phyloP scores from a whole-genome alignment of 352 stramenopile genomes.

The Phytopythium kandeliae region DNA sequence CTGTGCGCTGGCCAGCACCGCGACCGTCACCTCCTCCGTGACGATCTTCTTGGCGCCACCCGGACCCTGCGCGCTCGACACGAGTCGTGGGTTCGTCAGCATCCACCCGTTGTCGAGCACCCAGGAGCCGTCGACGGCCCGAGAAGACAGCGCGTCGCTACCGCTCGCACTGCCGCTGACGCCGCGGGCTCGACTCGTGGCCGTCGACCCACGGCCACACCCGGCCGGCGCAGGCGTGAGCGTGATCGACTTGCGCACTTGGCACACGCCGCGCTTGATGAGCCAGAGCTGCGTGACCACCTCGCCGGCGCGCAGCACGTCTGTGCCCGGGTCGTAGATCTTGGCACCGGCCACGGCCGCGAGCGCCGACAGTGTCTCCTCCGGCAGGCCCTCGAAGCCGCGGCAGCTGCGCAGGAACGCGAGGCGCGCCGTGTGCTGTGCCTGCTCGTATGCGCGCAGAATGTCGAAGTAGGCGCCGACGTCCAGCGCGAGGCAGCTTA shows the following conservation, averaged over 20 bases:
- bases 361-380: slow-evolving; percentile 41
- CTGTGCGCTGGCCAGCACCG: slow-evolving; percentile 57
- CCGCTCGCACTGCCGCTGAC: slow-evolving; percentile 1
- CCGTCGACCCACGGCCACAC: background rate
- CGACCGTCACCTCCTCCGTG: slow-evolving; percentile 45
- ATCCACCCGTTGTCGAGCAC: slow-evolving; percentile 79
- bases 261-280: slow-evolving; percentile 64
- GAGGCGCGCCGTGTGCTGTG: slow-evolving; percentile 38
- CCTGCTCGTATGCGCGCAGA: slow-evolving; percentile 37
- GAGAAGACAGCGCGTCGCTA: slow-evolving; percentile 21
- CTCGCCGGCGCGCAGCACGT: slow-evolving; percentile 46
- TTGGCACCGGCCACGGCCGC: slow-evolving; percentile 41
- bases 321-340: slow-evolving; percentile 45
- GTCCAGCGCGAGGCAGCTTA: slow-evolving; percentile 49
- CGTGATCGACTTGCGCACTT: slow-evolving; percentile 54
- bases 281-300: slow-evolving; percentile 59
- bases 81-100: slow-evolving; percentile 69
- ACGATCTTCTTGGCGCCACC: slow-evolving; percentile 13
- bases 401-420: slow-evolving; percentile 53
- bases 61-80: slow-evolving; percentile 31
- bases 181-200: no score
- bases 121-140: slow-evolving; percentile 56
- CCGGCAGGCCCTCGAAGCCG: slow-evolving; percentile 52
- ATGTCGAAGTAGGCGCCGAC: slow-evolving; percentile 42
- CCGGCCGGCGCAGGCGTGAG: slow-evolving; percentile 5